Percentiles rank a stretch among this genome's conserved stretches.
Evolutionary conservation across 352 stramenopile species (phyloP).

Genomic region (Globisporangium irregulare): DNA sequence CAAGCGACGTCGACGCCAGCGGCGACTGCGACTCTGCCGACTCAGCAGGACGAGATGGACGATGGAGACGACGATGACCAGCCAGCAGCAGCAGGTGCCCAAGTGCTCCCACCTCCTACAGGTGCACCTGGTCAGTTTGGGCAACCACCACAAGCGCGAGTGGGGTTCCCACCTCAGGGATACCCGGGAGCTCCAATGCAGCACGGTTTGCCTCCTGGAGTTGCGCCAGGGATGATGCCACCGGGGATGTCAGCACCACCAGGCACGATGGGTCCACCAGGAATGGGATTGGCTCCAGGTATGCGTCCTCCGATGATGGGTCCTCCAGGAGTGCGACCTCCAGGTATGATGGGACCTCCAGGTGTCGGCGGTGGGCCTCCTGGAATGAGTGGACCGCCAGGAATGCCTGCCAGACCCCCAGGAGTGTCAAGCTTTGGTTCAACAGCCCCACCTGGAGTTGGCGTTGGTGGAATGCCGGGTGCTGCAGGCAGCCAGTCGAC

Average conservation of each 20-base stretch:
- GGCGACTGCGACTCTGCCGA: background rate
- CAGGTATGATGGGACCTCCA: conserved; percentile 33
- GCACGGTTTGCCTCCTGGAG: conserved; percentile 11
- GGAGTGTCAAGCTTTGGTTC: conserved; percentile 10
- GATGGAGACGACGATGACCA: conserved; percentile 36
- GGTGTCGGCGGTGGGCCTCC: conserved; percentile 19
- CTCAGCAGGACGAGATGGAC: conserved; percentile 39
- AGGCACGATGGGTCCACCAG: conserved; percentile 24
- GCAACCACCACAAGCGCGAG: conserved; percentile 9
- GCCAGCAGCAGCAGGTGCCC: background rate
- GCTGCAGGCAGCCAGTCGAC: conserved; percentile 3
- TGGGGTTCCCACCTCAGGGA: conserved; percentile 8
- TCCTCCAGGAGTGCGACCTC: conserved; percentile 25
- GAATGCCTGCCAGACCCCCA: conserved; percentile 16
- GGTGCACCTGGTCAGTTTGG: conserved; percentile 5
- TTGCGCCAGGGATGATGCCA: conserved; percentile 23
- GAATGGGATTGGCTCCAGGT: conserved; percentile 19
- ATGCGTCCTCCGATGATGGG: conserved; percentile 26
- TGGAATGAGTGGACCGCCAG: conserved; percentile 14
- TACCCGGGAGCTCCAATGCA: conserved; percentile 12
- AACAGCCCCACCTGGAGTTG: background rate
- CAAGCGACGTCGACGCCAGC: conserved; percentile 31
- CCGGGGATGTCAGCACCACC: conserved; percentile 21
- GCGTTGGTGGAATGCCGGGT: background rate
- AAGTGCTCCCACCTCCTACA: background rate